Evolutionary conservation across 495 filamentous ascomycete genomes (phyloP), one percentile per base, ranked within the genome.

Genomic region (Zalerion maritima): DNA sequence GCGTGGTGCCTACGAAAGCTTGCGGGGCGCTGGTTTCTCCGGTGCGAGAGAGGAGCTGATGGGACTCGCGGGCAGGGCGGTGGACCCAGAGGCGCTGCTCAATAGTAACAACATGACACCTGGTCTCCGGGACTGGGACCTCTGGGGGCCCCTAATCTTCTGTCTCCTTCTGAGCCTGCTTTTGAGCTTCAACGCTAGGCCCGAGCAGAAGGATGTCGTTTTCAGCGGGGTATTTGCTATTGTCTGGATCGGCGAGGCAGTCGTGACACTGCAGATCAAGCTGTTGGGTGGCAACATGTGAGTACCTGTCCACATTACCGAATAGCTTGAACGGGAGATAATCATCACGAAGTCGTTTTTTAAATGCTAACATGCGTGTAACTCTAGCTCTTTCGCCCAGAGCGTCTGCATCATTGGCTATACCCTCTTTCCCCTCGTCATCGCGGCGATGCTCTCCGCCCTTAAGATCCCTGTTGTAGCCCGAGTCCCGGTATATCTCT

Each of bases 261-360:
- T 94, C 10, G 86, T 99, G 35, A 99, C 89, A n/a, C 58, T 87
- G 48, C 89, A 99, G 70, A 94, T 99, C 48, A 94, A 94, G 63
- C 60, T 99, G 45, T 59, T 99, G 35, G 89, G 89, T 26, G 89
- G 89, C 15, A 94, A 91, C 64, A 94, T 97, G 89, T 96, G 59
- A 56, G 83, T 70, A n/a, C n/a, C n/a, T n/a, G n/a, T n/a, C n/a
- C n/a, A n/a, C n/a, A n/a, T n/a, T n/a, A n/a, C n/a, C n/a, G n/a
- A n/a, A n/a, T n/a, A n/a, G n/a, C n/a, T n/a, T n/a, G n/a, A n/a
- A n/a, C n/a, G n/a, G n/a, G n/a, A n/a, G n/a, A n/a, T n/a, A n/a
- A n/a, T n/a, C n/a, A n/a, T n/a, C n/a, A n/a, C n/a, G n/a, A n/a
- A n/a, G n/a, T n/a, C n/a, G n/a, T n/a, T n/a, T n/a, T 26, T 21